Conservation (phyloP, 2,329 filamentous ascomycete genomes). For the Penicillium digitatum region DNA sequence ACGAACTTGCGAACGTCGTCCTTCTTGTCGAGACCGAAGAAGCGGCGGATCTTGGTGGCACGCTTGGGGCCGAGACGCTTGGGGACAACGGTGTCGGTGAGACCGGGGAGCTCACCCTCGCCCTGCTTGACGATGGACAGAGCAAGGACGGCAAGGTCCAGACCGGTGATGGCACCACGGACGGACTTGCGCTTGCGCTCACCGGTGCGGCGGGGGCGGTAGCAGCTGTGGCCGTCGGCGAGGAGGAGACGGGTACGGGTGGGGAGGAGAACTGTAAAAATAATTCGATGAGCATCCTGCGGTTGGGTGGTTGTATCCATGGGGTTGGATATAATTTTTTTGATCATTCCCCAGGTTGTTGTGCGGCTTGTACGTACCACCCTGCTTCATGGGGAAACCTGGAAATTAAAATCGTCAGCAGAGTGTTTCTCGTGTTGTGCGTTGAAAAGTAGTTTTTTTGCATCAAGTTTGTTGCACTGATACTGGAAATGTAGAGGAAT, state of each 20-base stretch:
- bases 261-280: conserved; percentile 68
- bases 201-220: conserved; percentile 93
- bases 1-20: conserved; percentile 99
- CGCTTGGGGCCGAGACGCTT: conserved; percentile 99
- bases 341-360: conserved; percentile 16
- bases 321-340: conserved; percentile 1
- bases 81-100: conserved; percentile 97
- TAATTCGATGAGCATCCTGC: conserved; percentile 29
- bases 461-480: neutral
- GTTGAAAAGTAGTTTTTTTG: neutral
- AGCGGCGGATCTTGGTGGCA: conserved; percentile 98
- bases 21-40: conserved; percentile 99
- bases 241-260: conserved; percentile 98
- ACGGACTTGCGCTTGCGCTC: conserved; percentile 99
- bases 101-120: conserved; percentile 85
- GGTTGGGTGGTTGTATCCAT: conserved; percentile 5
- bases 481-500: conserved; percentile 2
- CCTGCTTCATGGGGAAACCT: conserved; percentile 99
- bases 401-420: conserved; percentile 26
- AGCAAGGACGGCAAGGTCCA: conserved; percentile 91
- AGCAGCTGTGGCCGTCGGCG: conserved; percentile 93
- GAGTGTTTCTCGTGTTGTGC: conserved; percentile 1
- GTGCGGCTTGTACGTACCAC: conserved; percentile 50
- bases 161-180: conserved; percentile 93
- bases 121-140: conserved; percentile 98